Percentiles rank a stretch among this genome's conserved stretches.
phyloP scores from a whole-genome alignment of 805 yeast species.

The Kluyveromyces starmeri region DNA sequence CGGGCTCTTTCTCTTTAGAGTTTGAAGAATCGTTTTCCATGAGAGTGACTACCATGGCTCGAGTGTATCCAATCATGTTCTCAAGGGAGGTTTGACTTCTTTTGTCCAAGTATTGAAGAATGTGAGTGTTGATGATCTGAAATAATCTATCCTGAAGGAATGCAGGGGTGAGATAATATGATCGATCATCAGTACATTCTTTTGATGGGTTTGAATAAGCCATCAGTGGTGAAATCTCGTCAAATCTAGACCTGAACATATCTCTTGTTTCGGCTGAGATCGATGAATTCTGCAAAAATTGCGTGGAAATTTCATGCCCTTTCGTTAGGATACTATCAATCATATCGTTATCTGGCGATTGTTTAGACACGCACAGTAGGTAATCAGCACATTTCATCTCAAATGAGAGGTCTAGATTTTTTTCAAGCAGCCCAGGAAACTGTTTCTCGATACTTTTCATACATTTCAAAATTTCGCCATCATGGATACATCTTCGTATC shows the following conservation, averaged over 20 bases:
- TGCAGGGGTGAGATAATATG: slow-evolving; percentile 18
- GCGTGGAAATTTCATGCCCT: slow-evolving; percentile 21
- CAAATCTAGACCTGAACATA: slow-evolving; percentile 31
- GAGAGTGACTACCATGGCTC: slow-evolving; percentile 29
- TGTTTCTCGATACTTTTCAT: slow-evolving; percentile 29
- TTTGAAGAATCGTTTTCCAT: slow-evolving; percentile 27
- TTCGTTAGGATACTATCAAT: slow-evolving; percentile 13
- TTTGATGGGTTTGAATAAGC: slow-evolving; percentile 44
- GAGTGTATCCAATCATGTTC: slow-evolving; percentile 35
- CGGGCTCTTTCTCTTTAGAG: slow-evolving; percentile 12
- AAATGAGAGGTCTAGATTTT: slow-evolving; percentile 19
- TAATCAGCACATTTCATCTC: slow-evolving; percentile 24
- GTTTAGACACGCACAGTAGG: slow-evolving; percentile 13
- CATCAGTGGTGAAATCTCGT: slow-evolving; percentile 41
- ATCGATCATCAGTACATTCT: slow-evolving; percentile 27
- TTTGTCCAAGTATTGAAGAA: slow-evolving; percentile 36
- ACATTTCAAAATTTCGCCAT: slow-evolving; percentile 39
- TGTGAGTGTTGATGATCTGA: slow-evolving; percentile 29
- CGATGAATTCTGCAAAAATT: slow-evolving; percentile 15
- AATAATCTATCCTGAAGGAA: slow-evolving; percentile 25
- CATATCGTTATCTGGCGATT: slow-evolving; percentile 7
- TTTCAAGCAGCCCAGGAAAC: slow-evolving; percentile 19
- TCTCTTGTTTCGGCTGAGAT: slow-evolving; percentile 19
- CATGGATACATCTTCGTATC: slow-evolving; percentile 35
- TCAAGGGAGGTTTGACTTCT: slow-evolving; percentile 37